These are phyloP conservation scores for Psilocybe azurescens DNA, from an alignment of 768 basidiomycete species.

Conservation along the genomic window DNA sequence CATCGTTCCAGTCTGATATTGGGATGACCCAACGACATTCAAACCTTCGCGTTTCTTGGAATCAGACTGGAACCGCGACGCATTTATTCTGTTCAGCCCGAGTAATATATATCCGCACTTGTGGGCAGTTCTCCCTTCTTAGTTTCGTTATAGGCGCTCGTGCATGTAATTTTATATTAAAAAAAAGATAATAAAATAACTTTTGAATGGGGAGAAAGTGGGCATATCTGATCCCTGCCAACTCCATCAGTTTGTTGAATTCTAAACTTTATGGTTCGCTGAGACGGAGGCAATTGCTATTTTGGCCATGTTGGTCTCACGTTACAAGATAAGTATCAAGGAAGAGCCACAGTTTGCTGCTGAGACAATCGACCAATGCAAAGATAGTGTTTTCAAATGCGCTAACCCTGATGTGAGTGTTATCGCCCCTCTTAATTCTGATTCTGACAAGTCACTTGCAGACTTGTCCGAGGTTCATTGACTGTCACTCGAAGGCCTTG, in stretches of 20 bases:
- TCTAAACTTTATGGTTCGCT: conserved; percentile 46
- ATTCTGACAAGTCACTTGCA: too few species aligned
- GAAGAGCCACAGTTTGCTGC: conserved; percentile 53
- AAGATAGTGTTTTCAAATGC: conserved; percentile 29
- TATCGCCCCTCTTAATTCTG: too few species aligned
- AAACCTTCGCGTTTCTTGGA: conserved; percentile 48
- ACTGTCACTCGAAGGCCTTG: too few species aligned
- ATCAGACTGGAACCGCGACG: conserved; percentile 54
- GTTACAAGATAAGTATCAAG: conserved; percentile 51
- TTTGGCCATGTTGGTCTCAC: conserved; percentile 49
- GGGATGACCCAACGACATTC: conserved; percentile 51
- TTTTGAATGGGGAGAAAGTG: conserved; percentile 39
- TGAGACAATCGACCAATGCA: conserved; percentile 52
- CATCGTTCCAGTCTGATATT: conserved; percentile 46
- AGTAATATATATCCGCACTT: too few species aligned
- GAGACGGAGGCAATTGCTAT: conserved; percentile 57
- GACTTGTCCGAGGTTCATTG: too few species aligned
- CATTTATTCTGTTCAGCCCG: conserved; percentile 56
- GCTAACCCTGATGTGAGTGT: conserved; percentile 23
- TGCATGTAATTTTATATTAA: too few species aligned
- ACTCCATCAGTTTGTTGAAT: background rate
- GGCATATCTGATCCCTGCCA: background rate
- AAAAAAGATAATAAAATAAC: too few species aligned
- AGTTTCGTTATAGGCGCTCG: too few species aligned
- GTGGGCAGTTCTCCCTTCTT: too few species aligned